phyloP scores from a whole-genome alignment of 495 filamentous ascomycete species.

The Xylaria scruposa region DNA sequence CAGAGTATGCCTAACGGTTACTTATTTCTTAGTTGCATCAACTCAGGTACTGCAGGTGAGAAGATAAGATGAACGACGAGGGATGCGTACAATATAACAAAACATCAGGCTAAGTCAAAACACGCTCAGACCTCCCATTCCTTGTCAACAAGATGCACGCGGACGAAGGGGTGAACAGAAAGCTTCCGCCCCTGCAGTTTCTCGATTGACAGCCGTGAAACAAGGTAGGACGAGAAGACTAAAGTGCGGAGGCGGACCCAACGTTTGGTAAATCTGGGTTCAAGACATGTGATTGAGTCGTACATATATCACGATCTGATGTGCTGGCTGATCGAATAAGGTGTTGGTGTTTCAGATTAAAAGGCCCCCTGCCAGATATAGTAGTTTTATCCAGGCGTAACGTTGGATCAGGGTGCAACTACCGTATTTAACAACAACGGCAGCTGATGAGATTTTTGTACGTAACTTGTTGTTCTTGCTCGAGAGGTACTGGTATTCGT shows the following conservation, averaged over 20 bases:
- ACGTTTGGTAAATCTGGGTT: neutral
- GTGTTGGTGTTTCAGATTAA: neutral
- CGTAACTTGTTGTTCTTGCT: neutral
- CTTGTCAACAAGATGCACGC: neutral
- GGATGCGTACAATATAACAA: neutral
- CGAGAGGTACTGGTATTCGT: neutral
- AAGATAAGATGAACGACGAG: neutral
- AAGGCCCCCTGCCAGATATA: neutral
- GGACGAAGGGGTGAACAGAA: neutral
- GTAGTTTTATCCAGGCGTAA: neutral
- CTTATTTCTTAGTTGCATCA: neutral
- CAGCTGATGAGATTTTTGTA: neutral
- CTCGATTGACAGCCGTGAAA: neutral
- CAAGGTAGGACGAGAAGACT: neutral
- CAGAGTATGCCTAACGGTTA: neutral
- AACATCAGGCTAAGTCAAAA: slow-evolving; percentile 3
- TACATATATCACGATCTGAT: neutral
- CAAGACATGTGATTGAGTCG: too few species aligned
- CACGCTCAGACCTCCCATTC: slow-evolving; percentile 8
- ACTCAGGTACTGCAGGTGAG: neutral
- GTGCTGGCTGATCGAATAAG: neutral
- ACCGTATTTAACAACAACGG: neutral
- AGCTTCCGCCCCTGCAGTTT: neutral
- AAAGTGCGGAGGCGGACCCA: slow-evolving; percentile 2
- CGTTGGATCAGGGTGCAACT: neutral